Evolutionary conservation across 129 eudicot genomes (phyloP).

Genomic region (Apium graveolens): DNA sequence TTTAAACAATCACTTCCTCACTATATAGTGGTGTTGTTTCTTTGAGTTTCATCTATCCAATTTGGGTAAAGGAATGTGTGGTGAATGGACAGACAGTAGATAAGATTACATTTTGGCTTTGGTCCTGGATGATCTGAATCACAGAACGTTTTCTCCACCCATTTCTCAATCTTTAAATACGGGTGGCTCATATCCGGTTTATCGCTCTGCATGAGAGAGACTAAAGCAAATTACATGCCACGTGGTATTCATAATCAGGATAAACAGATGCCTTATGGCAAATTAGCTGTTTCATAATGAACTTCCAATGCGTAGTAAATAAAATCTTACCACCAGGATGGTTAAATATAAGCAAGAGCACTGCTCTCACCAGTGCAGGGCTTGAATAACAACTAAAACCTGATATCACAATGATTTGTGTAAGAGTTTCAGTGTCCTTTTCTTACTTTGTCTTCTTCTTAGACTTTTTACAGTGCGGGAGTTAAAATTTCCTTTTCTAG

Average conservation of each 20-base stretch:
- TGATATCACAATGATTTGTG: neutral
- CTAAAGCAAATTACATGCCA: conserved; percentile 15
- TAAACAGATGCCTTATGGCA: neutral
- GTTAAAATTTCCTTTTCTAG: neutral
- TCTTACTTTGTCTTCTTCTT: no score
- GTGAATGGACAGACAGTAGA: conserved; percentile 49
- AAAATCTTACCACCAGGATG: neutral
- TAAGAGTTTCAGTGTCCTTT: neutral
- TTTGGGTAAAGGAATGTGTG: conserved; percentile 51
- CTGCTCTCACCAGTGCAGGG: neutral
- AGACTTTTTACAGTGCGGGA: no score
- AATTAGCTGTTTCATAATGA: conserved; percentile 2
- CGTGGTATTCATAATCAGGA: conserved; percentile 18
- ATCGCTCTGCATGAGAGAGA: conserved; percentile 6
- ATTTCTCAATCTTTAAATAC: conserved; percentile 3
- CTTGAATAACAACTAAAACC: neutral
- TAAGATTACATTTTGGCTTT: conserved; percentile 59
- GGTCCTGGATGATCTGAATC: conserved; percentile 37
- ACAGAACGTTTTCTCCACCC: conserved; percentile 23
- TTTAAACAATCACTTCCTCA: conserved; percentile 8
- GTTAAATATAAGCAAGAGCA: neutral
- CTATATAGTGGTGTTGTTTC: conserved; percentile 9
- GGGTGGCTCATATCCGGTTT: conserved; percentile 1
- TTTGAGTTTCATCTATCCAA: neutral
- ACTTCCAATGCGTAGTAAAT: neutral